Percentiles rank a stretch among this genome's conserved stretches.
Conservation (phyloP, 108 stramenopile genomes). For the Schizochytrium sp. region DNA sequence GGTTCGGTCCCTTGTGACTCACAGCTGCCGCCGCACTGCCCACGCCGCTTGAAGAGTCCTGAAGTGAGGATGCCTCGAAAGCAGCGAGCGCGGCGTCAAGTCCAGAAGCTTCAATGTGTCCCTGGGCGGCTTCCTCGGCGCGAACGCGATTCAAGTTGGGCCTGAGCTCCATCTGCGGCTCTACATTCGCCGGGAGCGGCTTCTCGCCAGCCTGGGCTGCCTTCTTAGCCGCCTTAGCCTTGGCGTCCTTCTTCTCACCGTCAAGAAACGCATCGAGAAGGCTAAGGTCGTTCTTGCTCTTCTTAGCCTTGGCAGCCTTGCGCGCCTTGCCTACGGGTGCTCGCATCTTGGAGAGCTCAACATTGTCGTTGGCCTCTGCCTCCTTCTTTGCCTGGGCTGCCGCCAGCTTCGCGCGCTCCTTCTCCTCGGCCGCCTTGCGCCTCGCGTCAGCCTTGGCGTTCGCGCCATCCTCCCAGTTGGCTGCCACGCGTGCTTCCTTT, state of each 20-base stretch:
- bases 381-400: slow-evolving; percentile 45
- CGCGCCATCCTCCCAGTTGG: slow-evolving; percentile 41
- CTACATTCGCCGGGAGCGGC: background rate
- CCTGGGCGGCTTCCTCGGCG: slow-evolving; percentile 32
- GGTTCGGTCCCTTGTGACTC: slow-evolving; percentile 76
- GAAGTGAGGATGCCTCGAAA: slow-evolving; percentile 41
- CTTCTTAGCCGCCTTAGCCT: background rate
- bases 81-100: slow-evolving; percentile 72
- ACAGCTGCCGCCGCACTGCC: slow-evolving; percentile 64
- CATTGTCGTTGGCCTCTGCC: background rate
- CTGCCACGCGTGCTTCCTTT: background rate
- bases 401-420: slow-evolving; percentile 1
- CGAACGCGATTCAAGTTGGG: slow-evolving; percentile 6
- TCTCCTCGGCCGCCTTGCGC: background rate
- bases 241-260: slow-evolving; percentile 48
- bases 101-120: slow-evolving; percentile 65
- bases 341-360: background rate
- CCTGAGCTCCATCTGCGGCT: background rate
- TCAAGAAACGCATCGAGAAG: slow-evolving; percentile 23
- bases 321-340: slow-evolving; percentile 7
- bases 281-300: slow-evolving; percentile 5
- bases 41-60: background rate
- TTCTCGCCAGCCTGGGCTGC: background rate
- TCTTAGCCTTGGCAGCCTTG: slow-evolving; percentile 16
- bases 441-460: background rate